A percentile compares a stretch with the other conserved stretches of the same genome.
These are phyloP conservation scores for Citrullus amarus DNA, from an alignment of 306 rosid species.

Conservation along the genomic window DNA sequence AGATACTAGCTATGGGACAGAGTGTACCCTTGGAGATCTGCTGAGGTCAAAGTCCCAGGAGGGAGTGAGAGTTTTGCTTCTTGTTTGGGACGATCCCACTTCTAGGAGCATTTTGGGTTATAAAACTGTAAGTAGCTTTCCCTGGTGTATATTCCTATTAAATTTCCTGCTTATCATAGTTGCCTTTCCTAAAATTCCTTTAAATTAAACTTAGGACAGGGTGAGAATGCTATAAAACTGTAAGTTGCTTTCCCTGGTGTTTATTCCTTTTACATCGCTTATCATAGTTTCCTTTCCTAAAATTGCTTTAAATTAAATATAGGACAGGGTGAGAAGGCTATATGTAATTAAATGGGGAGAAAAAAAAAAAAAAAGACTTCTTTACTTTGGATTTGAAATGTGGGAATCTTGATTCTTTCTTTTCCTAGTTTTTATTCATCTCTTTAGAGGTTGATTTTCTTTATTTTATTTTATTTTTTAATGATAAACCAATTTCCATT, in stretches of 20 bases:
- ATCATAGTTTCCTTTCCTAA: background rate
- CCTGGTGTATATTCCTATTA: background rate
- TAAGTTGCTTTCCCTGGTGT: conserved; percentile 25
- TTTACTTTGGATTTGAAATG: background rate
- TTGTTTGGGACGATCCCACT: conserved; percentile 96
- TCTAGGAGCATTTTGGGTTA: conserved; percentile 86
- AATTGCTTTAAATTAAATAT: background rate
- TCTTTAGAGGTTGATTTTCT: background rate
- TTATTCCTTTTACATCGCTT: background rate
- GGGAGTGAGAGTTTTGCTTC: conserved; percentile 95
- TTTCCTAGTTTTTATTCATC: background rate
- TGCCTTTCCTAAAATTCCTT: background rate
- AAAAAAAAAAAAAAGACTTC: background rate
- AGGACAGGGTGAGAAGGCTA: background rate
- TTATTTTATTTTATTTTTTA: background rate
- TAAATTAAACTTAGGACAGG: background rate
- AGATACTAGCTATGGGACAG: conserved; percentile 34
- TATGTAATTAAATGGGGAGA: background rate
- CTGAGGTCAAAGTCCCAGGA: conserved; percentile 79
- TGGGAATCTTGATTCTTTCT: background rate
- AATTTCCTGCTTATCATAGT: background rate
- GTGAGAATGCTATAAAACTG: conserved; percentile 33
- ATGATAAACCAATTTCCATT: background rate
- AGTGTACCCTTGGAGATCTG: conserved; percentile 55
- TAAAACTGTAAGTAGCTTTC: conserved; percentile 48